Evolutionary conservation across 164 flowering plant species (phyloP).

Genomic region (Stephania yunnanensis): DNA sequence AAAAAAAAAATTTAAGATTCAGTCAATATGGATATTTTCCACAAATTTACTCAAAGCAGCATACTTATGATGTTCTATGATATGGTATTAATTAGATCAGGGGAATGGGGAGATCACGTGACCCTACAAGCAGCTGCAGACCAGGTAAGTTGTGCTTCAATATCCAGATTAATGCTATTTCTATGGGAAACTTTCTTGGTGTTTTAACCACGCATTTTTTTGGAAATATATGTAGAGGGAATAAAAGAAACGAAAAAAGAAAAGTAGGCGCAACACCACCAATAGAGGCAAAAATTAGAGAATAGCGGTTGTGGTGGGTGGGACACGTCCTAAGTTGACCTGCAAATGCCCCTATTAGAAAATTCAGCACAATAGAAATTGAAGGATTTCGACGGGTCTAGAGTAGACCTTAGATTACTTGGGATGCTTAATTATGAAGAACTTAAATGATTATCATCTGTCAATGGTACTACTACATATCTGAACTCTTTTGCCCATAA

Average conservation of each 20-base stretch:
- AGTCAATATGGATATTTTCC: not conserved
- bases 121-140: slow-evolving; percentile 98
- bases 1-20: not conserved
- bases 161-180: not conserved
- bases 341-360: no score
- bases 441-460: not conserved
- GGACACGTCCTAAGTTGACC: no score
- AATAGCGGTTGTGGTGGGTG: no score
- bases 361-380: no score
- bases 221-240: no score
- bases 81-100: slow-evolving; percentile 42
- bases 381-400: no score
- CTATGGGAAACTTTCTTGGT: no score
- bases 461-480: not conserved
- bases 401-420: not conserved
- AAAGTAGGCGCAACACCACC: no score
- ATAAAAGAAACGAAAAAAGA: no score
- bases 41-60: not conserved
- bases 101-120: slow-evolving; percentile 98
- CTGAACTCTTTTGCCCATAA: not conserved
- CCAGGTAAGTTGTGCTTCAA: slow-evolving; percentile 38
- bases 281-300: no score
- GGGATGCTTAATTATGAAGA: not conserved
- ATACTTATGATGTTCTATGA: slow-evolving; percentile 13
- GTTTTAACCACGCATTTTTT: no score